phyloP scores from a whole-genome alignment of 2,329 filamentous ascomycete species.

The Xylariales sp. region DNA sequence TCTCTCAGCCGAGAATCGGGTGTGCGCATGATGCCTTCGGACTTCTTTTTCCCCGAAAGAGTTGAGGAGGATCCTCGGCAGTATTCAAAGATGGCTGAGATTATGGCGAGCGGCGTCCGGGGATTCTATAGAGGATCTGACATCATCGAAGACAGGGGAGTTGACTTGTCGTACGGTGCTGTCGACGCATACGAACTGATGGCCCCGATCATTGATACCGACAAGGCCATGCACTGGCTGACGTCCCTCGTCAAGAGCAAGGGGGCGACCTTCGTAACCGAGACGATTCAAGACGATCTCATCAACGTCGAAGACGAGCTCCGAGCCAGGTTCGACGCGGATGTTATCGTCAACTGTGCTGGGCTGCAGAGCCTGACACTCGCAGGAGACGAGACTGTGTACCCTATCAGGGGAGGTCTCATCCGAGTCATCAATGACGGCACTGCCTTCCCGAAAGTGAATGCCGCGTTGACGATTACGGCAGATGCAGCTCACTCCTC shows the following conservation, averaged over 20 bases:
- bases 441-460: constrained; percentile 55
- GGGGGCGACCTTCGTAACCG: constrained; percentile 54
- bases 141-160: constrained; percentile 52
- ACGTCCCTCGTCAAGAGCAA: constrained; percentile 56
- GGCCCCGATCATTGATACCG: constrained; percentile 60
- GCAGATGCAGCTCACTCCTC: constrained; percentile 52
- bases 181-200: constrained; percentile 59
- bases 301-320: constrained; percentile 52
- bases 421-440: constrained; percentile 60
- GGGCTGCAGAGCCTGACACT: constrained; percentile 54
- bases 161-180: constrained; percentile 51
- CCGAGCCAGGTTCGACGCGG: constrained; percentile 51
- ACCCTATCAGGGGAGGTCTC: constrained; percentile 57
- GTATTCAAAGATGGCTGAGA: constrained; percentile 54
- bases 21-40: constrained; percentile 53
- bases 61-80: constrained; percentile 52
- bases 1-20: constrained; percentile 50
- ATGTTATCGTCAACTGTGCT: constrained; percentile 58
- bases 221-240: constrained; percentile 57
- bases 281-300: constrained; percentile 53
- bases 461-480: constrained; percentile 55
- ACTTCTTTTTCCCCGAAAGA: constrained; percentile 54
- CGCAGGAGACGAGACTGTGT: constrained; percentile 54
- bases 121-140: constrained; percentile 53
- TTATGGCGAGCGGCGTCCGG: constrained; percentile 53